Base-by-base conservation (phyloP, 176 grass and related monocot genomes). In the Ensete glaucum region DNA sequence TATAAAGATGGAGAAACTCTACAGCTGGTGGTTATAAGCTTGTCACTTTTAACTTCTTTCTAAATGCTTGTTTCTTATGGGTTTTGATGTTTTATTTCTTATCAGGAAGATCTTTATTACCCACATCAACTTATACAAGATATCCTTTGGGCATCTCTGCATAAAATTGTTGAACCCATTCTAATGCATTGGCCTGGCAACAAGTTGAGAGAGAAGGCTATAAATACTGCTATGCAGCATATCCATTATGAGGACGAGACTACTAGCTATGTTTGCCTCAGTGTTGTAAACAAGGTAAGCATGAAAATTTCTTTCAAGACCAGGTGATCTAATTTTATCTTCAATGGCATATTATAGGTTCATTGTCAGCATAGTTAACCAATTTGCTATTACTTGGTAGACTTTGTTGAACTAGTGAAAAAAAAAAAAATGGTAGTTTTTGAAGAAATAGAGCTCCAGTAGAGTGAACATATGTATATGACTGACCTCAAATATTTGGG, bases 221-320 rank as follows among this genome's bases (percentile, higher is more conserved):
- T 98, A 74, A 69, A 84, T 70, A 83, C 76, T 79, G 86, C 76
- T 52, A 99, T 99, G 58, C 72, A 94, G 62, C 95, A 99, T 74
- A 81, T 99, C 83, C 95, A 94, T 80, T 99, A 99, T 83, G 95
- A 99, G 82, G 95, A 99, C 86, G 95, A 91, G 70, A 99, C 91
- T 78, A 99, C 88, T 62, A 82, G 90, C 72, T 99, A 99, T 70
- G 79, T 94, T 75, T 99, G 95, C 82, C 91, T 91, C 74, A 90
- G 95, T 89, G 84, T 88, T 69, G 95, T 94, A 54, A 94, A 94
- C 84, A 99, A 99, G 90, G 90, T 93, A 52, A 78, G 52, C 5
- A 34, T 51, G 64, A 27, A 79, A 72, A 34, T 56, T 15, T 8
- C 53, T 56, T 57, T 29, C 3, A 11, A 50, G 43, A 69, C 25